These are phyloP conservation scores for Botrytis pseudocinerea DNA, from an alignment of 2,329 filamentous ascomycete species.

Conservation along the genomic window DNA sequence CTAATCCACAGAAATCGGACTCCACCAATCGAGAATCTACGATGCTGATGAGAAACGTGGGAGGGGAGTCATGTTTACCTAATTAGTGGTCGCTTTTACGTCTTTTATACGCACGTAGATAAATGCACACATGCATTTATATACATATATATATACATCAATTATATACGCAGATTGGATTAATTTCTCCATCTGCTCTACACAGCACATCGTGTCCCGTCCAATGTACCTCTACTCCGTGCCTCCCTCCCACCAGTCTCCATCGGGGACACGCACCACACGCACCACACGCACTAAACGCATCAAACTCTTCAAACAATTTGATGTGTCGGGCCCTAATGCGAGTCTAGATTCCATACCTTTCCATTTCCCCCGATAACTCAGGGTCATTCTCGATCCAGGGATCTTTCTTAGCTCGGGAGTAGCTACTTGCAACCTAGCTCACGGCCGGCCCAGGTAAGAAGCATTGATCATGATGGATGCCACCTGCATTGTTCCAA, in stretches of 20 bases:
- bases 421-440: not conserved
- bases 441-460: not conserved
- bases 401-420: not conserved
- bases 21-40: not conserved
- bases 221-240: no score
- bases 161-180: no score
- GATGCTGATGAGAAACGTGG: not conserved
- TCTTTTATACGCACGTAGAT: no score
- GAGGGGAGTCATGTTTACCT: no score
- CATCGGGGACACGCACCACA: no score
- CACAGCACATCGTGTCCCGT: no score
- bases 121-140: no score
- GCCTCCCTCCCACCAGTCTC: no score
- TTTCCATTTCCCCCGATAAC: not conserved
- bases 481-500: not conserved
- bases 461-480: not conserved
- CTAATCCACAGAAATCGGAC: not conserved
- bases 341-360: not conserved
- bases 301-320: not conserved
- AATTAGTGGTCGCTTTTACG: no score
- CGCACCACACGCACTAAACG: no score
- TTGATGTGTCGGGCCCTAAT: not conserved
- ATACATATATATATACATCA: no score
- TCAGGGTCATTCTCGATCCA: constrained; percentile 1
- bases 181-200: no score